Conservation (phyloP, 768 basidiomycete species). For the Holtermanniella nyarrowii region DNA sequence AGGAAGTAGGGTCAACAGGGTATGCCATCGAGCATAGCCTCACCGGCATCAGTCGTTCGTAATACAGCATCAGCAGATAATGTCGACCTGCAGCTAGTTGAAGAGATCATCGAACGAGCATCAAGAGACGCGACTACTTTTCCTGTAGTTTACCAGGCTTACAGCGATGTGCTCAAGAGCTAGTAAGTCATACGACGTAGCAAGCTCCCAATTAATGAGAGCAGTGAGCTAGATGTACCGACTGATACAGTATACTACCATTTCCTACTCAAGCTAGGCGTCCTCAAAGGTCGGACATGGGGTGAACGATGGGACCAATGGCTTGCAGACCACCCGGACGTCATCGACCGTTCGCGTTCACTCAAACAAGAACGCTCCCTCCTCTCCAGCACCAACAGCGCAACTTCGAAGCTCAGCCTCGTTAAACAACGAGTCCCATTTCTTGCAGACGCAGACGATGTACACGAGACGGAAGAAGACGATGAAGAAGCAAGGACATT, state of each 20-base stretch:
- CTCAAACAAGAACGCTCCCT: too few relatives aligned
- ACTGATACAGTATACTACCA: constrained; percentile 31
- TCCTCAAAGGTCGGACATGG: constrained; percentile 31
- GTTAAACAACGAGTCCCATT: constrained; percentile 22
- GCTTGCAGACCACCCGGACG: constrained; percentile 7
- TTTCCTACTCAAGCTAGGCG: constrained; percentile 31
- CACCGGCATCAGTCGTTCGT: neutral
- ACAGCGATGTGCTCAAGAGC: constrained; percentile 23
- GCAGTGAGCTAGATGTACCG: constrained; percentile 24
- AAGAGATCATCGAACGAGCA: constrained; percentile 24
- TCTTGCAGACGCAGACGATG: constrained; percentile 29
- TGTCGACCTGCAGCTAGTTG: constrained; percentile 28
- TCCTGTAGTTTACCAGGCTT: constrained; percentile 26
- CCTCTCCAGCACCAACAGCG: neutral
- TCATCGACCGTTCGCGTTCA: neutral
- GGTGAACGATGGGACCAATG: constrained; percentile 33
- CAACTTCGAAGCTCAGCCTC: neutral
- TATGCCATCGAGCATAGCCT: neutral
- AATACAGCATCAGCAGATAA: constrained; percentile 1
- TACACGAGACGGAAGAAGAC: constrained; percentile 14
- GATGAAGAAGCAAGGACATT: constrained; percentile 4
- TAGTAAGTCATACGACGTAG: constrained; percentile 20
- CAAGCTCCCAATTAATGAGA: neutral
- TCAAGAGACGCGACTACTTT: constrained; percentile 28
- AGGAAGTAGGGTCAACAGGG: too few relatives aligned